phyloP scores from a whole-genome alignment of 2,329 filamentous ascomycete species.

The Tolypocladium tropicale region DNA sequence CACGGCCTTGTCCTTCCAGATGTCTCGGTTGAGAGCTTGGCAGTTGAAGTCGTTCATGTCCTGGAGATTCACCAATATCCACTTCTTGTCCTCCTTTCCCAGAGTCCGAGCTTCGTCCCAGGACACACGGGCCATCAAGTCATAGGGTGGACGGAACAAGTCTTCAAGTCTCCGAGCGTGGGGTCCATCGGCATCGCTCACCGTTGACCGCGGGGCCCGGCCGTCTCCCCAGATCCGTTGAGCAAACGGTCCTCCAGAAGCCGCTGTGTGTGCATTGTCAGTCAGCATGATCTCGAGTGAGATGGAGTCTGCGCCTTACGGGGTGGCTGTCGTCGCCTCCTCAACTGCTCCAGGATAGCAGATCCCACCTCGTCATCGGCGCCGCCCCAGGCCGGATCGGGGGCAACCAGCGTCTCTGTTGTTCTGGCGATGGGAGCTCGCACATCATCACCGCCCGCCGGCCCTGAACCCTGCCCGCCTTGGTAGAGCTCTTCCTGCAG shows the following conservation, averaged over 20 bases:
- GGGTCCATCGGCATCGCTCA: constrained; percentile 36
- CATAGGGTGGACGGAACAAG: constrained; percentile 85
- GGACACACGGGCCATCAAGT: constrained; percentile 69
- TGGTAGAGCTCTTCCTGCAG: constrained; percentile 88
- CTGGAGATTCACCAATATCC: constrained; percentile 93
- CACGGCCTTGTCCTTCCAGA: constrained; percentile 84
- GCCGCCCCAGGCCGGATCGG: constrained; percentile 38
- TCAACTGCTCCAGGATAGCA: constrained; percentile 56
- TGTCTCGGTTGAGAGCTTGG: constrained; percentile 84
- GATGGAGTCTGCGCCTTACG: constrained; percentile 13
- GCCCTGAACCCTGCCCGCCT: constrained; percentile 30
- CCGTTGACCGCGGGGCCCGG: constrained; percentile 8
- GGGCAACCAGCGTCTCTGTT: constrained; percentile 82
- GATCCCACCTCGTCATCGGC: constrained; percentile 38
- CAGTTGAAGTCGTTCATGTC: constrained; percentile 91
- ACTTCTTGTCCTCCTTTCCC: constrained; percentile 83
- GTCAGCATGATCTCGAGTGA: neutral
- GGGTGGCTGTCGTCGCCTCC: constrained; percentile 27
- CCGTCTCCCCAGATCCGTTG: constrained; percentile 27
- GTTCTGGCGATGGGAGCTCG: constrained; percentile 85
- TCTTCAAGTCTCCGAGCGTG: constrained; percentile 78
- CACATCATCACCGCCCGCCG: constrained; percentile 40
- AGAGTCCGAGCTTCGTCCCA: constrained; percentile 79
- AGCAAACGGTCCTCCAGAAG: constrained; percentile 24
- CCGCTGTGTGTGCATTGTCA: constrained; percentile 3